Evolutionary conservation across 75 land plant genomes (phyloP), one percentile per base, ranked within the genome.

Genomic region (Pinus albicaulis): DNA sequence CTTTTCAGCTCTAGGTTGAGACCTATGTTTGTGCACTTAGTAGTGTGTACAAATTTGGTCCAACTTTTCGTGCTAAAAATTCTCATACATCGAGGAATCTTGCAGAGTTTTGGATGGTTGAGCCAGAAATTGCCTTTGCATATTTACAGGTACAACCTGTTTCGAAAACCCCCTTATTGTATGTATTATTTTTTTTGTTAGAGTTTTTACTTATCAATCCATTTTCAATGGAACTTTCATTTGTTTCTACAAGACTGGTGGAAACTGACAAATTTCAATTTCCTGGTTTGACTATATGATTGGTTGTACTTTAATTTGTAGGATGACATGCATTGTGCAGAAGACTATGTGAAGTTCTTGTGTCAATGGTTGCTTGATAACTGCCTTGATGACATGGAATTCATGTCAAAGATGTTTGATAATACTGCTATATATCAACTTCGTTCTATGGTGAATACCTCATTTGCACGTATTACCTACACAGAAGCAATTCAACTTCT

Each of bases 261-360:
- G 7, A 23, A 71, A 44, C 14, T 17, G 10, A 55, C 7, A 5
- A 24, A 72, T 24, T 15, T 25, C 0, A 59, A 44, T 13, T 52
- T 41, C 8, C 5, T 66, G 48, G 22, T 66, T 66, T 66, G 70
- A 66, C 70, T 73, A 12, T 10, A 73, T 2, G n/a, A 31, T 75
- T 31, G 13, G 22, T 5, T 75, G 19, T 38, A 55, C 23, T 53
- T 22, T 53, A 23, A 71, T 75, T 80, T 93, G 75, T 87, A 96
- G 98, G 99, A 97, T 79, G 99, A 94, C 72, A 97, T 97, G 99
- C 91, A 95, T 81, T 97, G 93, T 92, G 99, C 99, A 17, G 99
- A 98, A 79, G 95, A 88, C 24, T 98, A 88, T 82, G 94, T 98
- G 36, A 89, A 82, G 70, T 98, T 89, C 73, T 76, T 98, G 57